These are phyloP conservation scores for Gossypium sturtianum DNA, from an alignment of 345 rosid species.

Conservation along the genomic window DNA sequence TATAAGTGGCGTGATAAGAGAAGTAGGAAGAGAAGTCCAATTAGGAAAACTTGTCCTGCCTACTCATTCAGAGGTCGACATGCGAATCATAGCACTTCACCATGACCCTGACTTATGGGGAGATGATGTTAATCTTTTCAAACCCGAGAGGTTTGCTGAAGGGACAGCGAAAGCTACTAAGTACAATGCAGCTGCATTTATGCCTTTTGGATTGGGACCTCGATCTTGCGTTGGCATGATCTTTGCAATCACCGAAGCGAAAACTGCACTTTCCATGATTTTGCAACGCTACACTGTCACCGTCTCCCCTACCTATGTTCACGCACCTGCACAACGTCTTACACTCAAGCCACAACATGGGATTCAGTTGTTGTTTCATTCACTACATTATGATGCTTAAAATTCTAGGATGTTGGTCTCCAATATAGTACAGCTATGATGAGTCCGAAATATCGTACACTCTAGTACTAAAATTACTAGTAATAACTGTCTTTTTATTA, in stretches of 20 bases:
- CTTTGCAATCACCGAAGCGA: neutral
- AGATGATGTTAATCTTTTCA: neutral
- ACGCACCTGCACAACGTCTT: no score
- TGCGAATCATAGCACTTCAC: neutral
- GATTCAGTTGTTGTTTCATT: no score
- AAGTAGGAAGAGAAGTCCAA: neutral
- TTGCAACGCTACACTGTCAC: neutral
- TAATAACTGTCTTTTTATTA: no score
- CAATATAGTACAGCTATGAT: no score
- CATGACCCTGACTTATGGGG: neutral
- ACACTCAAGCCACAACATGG: no score
- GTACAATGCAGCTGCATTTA: neutral
- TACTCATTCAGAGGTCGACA: neutral
- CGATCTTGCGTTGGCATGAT: neutral
- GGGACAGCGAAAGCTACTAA: neutral
- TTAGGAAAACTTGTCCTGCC: neutral
- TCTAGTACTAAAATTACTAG: no score
- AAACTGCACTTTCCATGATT: neutral
- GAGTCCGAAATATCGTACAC: no score
- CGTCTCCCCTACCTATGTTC: neutral
- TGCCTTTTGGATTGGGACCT: neutral
- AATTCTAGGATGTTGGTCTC: no score
- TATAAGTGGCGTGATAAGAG: neutral
- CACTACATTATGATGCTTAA: no score
- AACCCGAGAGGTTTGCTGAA: neutral